A percentile compares a stretch with the other conserved stretches of the same genome.
Conservation (phyloP, 148 eudicot species). For the Vaccinium corymbosum region DNA sequence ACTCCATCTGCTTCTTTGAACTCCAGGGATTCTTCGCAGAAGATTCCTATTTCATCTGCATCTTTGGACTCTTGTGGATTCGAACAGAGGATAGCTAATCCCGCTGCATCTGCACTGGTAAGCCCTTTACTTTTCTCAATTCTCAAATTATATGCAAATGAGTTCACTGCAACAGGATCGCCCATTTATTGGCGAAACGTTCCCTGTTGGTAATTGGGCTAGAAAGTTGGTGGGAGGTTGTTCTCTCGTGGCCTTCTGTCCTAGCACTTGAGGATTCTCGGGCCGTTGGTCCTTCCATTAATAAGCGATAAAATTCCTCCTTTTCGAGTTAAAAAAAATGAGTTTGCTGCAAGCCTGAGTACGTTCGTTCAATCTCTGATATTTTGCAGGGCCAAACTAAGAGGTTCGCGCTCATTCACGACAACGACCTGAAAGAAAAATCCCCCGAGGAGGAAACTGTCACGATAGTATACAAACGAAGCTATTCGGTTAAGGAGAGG, state of each 20-base stretch:
- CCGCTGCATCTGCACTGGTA: conserved; percentile 41
- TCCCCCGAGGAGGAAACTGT: conserved; percentile 28
- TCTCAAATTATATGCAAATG: neutral
- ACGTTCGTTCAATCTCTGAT: neutral
- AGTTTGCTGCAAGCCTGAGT: neutral
- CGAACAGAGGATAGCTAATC: neutral
- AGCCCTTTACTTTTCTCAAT: neutral
- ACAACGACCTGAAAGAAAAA: conserved; percentile 23
- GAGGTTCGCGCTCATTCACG: conserved; percentile 21
- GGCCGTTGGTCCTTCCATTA: no score
- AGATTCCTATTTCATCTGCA: neutral
- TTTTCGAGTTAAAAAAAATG: no score
- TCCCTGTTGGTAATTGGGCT: no score
- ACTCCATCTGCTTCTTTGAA: no score
- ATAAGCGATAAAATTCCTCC: no score
- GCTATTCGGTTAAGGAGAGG: conserved; percentile 27
- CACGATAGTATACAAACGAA: conserved; percentile 27
- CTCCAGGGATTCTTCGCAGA: no score
- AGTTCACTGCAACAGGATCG: no score
- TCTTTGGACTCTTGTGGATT: neutral
- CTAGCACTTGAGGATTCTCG: no score
- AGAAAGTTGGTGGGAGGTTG: no score
- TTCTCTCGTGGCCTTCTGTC: no score
- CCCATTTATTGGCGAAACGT: no score
- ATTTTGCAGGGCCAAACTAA: conserved; percentile 39